Evolutionary conservation across 345 rosid species (phyloP).

Genomic region (Populus simonii): DNA sequence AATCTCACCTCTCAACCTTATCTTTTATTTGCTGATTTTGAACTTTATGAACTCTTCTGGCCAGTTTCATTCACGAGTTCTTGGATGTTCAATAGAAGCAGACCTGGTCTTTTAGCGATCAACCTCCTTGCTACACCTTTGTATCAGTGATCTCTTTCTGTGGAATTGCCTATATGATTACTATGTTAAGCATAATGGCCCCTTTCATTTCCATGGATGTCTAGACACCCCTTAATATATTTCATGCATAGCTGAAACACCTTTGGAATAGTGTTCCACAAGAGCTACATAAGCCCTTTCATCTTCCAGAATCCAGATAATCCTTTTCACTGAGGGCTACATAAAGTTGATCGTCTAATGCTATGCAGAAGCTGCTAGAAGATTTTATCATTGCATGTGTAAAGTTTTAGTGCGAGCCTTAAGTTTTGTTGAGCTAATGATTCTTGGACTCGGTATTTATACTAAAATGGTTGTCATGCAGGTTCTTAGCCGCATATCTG

Average conservation of each 20-base stretch:
- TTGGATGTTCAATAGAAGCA: neutral
- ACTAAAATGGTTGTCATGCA: slow-evolving; percentile 17
- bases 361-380: neutral
- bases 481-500: slow-evolving; percentile 97
- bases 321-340: neutral
- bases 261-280: too few species aligned
- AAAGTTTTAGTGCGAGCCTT: neutral
- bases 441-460: neutral
- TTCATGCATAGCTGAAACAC: neutral
- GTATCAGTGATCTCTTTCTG: neutral
- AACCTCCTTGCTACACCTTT: neutral
- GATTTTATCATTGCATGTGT: neutral
- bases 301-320: neutral
- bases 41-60: neutral
- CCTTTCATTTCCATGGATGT: neutral
- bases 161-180: neutral
- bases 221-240: neutral
- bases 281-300: neutral
- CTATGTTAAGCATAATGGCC: neutral
- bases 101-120: neutral
- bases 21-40: neutral
- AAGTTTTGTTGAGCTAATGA: neutral
- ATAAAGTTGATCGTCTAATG: neutral
- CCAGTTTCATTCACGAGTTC: neutral
- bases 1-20: neutral